Percentiles rank a stretch among this genome's conserved stretches.
phyloP scores from a whole-genome alignment of 108 stramenopile genomes.

The Fistulifera solaris region DNA sequence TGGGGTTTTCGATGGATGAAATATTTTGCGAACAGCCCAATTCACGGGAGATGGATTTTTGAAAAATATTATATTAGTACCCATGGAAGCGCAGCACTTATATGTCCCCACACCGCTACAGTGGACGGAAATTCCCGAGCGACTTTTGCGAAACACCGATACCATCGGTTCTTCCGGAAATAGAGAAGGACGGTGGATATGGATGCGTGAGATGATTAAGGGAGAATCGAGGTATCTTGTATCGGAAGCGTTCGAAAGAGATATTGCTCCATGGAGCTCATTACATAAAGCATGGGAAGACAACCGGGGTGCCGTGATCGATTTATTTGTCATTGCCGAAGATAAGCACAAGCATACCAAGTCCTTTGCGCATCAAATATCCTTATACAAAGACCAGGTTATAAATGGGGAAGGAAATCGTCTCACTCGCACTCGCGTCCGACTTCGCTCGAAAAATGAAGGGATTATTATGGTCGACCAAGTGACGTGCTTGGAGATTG shows the following conservation, averaged over 20 bases:
- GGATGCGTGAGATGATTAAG: conserved; percentile 18
- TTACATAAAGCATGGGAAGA: conserved; percentile 4
- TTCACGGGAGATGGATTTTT: too few relatives aligned
- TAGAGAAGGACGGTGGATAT: conserved; percentile 21
- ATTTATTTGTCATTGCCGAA: neutral
- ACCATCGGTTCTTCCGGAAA: too few relatives aligned
- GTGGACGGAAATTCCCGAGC: too few relatives aligned
- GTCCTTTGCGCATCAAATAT: conserved; percentile 1
- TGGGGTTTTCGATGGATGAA: conserved; percentile 5
- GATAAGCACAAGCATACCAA: neutral
- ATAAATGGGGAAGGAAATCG: neutral
- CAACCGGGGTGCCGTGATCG: conserved; percentile 6
- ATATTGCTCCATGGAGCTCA: conserved; percentile 10
- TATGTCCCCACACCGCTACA: too few relatives aligned
- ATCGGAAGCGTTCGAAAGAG: conserved; percentile 25
- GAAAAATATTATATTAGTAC: too few relatives aligned
- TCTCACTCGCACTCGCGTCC: neutral
- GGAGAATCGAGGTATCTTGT: conserved; percentile 28
- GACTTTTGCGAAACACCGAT: too few relatives aligned
- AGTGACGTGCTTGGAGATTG: neutral
- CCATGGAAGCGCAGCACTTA: too few relatives aligned
- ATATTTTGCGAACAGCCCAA: neutral
- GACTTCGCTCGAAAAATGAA: neutral
- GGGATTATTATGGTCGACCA: neutral
- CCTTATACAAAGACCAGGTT: neutral